A percentile compares a stretch with the other conserved stretches of the same genome.
phyloP scores from a whole-genome alignment of 495 filamentous ascomycete genomes.

The Annulohypoxylon bovei region DNA sequence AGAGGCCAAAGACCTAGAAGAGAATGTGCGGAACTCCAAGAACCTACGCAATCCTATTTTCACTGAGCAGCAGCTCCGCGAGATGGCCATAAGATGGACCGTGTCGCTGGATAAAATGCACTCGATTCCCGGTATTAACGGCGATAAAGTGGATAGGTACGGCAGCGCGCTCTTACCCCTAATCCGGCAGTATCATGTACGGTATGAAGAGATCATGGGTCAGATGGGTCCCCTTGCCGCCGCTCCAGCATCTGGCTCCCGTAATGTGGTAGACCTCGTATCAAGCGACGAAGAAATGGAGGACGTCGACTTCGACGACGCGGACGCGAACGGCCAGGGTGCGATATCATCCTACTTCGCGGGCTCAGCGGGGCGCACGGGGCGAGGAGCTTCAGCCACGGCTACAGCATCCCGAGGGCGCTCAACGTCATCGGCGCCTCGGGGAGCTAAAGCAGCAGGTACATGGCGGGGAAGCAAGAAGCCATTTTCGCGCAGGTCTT shows the following conservation, averaged over 20 bases:
- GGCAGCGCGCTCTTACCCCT: slow-evolving; percentile 74
- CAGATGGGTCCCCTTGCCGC: slow-evolving; percentile 2
- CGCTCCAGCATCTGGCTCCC: slow-evolving; percentile 25
- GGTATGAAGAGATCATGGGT: slow-evolving; percentile 69
- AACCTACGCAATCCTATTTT: slow-evolving; percentile 74
- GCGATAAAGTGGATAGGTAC: slow-evolving; percentile 74
- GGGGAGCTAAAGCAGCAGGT: slow-evolving; percentile 8
- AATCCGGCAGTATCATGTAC: slow-evolving; percentile 62
- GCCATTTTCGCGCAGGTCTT: slow-evolving; percentile 32
- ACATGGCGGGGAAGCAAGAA: slow-evolving; percentile 39
- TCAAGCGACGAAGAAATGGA: slow-evolving; percentile 69
- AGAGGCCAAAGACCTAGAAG: slow-evolving; percentile 72
- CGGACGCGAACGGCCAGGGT: slow-evolving; percentile 52
- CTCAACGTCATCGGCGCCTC: slow-evolving; percentile 25
- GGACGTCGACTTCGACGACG: slow-evolving; percentile 56
- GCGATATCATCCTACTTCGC: slow-evolving; percentile 59
- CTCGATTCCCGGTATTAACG: slow-evolving; percentile 73
- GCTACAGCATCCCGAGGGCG: slow-evolving; percentile 25
- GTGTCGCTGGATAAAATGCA: slow-evolving; percentile 68
- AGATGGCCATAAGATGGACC: slow-evolving; percentile 84
- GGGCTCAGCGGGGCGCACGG: slow-evolving; percentile 41
- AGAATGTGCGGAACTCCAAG: slow-evolving; percentile 71
- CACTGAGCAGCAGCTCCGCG: slow-evolving; percentile 77
- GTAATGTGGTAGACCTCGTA: slow-evolving; percentile 74
- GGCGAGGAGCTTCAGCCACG: slow-evolving; percentile 21